A percentile compares a stretch with the other conserved stretches of the same genome.
Conservation (phyloP, 2,329 filamentous ascomycete species). For the Macroventuria anomochaeta region DNA sequence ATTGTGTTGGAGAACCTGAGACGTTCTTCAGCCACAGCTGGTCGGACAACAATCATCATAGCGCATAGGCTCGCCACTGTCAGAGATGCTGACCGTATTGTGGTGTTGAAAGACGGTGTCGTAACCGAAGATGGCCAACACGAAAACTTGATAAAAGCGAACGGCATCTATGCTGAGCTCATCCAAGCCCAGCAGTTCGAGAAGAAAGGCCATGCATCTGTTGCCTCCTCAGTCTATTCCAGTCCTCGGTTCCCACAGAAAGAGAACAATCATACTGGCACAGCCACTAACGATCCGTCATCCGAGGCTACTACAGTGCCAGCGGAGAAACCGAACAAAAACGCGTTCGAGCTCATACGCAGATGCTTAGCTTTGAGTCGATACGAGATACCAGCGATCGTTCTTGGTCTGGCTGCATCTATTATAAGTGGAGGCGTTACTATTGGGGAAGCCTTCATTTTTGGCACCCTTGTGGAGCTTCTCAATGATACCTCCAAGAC, state of each 20-base stretch:
- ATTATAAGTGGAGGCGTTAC: conserved; percentile 58
- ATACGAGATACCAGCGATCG: conserved; percentile 49
- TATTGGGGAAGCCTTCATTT: conserved; percentile 59
- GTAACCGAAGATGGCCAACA: conserved; percentile 43
- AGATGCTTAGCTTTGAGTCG: conserved; percentile 42
- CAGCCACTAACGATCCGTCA: conserved; percentile 1
- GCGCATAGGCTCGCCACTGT: conserved; percentile 48
- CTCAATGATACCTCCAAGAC: conserved; percentile 34
- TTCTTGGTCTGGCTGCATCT: conserved; percentile 53
- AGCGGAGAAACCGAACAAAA: conserved; percentile 19
- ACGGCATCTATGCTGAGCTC: conserved; percentile 43
- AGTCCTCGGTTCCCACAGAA: conserved; percentile 21
- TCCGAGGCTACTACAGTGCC: background rate
- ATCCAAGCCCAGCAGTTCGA: conserved; percentile 47
- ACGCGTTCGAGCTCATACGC: conserved; percentile 25
- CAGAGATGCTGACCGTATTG: conserved; percentile 46
- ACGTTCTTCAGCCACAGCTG: conserved; percentile 33
- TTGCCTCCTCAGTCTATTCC: conserved; percentile 32
- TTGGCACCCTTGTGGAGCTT: conserved; percentile 40
- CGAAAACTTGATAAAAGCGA: conserved; percentile 34
- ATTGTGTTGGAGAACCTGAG: conserved; percentile 42
- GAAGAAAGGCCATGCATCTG: conserved; percentile 32
- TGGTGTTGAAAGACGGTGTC: conserved; percentile 45
- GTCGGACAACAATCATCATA: conserved; percentile 47
- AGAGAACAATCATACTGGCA: conserved; percentile 9